Evolutionary conservation across 208 protist species (phyloP).

Genomic region (Ichthyophonus hoferi): DNA sequence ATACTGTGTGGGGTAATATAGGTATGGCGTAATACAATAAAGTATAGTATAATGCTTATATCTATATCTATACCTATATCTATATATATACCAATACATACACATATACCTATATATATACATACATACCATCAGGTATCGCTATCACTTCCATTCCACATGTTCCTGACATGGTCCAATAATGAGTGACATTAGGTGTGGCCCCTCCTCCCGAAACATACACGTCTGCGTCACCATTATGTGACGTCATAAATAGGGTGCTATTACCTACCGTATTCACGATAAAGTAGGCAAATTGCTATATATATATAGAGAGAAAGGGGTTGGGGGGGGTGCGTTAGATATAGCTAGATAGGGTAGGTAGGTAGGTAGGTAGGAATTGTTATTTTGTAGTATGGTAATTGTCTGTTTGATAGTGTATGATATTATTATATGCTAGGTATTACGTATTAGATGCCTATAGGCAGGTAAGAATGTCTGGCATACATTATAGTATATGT

Average conservation of each 20-base stretch:
- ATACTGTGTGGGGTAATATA: background rate
- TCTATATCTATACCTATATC: too few species aligned
- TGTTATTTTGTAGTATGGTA: too few species aligned
- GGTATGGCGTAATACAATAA: background rate
- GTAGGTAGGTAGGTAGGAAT: too few species aligned
- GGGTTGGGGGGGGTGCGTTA: too few species aligned
- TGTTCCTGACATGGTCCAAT: background rate
- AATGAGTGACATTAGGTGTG: background rate
- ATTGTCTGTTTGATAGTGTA: too few species aligned
- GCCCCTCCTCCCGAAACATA: background rate
- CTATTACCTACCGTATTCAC: background rate
- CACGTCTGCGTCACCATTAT: background rate
- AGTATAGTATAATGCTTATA: too few species aligned
- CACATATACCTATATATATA: background rate
- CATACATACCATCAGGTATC: background rate
- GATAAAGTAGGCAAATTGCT: background rate
- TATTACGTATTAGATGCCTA: too few species aligned
- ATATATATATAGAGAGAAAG: too few species aligned
- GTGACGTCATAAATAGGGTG: background rate
- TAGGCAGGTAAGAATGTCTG: too few species aligned
- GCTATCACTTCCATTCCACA: background rate
- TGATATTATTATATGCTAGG: too few species aligned
- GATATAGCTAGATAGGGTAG: too few species aligned
- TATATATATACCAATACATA: background rate
- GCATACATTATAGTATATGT: too few species aligned